Evolutionary conservation across 2,329 filamentous ascomycete species (phyloP).

Genomic region (Drechslerella coelobrocha): DNA sequence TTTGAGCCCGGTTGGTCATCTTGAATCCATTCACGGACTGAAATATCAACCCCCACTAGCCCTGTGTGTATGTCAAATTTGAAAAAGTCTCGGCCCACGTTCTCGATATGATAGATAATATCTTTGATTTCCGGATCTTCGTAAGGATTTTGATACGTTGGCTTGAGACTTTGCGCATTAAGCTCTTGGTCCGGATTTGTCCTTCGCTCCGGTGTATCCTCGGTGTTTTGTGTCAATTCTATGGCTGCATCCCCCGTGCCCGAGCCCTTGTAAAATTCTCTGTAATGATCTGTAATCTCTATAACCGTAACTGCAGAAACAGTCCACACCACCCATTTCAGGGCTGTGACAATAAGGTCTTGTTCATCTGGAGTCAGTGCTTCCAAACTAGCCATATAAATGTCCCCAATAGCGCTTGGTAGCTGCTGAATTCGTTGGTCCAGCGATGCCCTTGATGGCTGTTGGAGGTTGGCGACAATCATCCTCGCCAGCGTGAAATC

Average conservation of each 20-base stretch:
- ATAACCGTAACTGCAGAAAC: conserved; percentile 18
- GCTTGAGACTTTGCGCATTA: too few relatives aligned
- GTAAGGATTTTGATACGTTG: conserved; percentile 4
- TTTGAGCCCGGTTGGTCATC: neutral
- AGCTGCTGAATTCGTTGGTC: conserved; percentile 21
- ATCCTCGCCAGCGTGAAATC: conserved; percentile 33
- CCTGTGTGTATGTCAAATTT: conserved; percentile 24
- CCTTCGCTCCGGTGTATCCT: too few relatives aligned
- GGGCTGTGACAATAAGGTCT: conserved; percentile 28
- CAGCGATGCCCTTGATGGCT: conserved; percentile 24
- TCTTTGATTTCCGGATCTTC: conserved; percentile 33
- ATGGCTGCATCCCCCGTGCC: neutral
- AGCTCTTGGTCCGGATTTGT: too few relatives aligned
- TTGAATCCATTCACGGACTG: conserved; percentile 29
- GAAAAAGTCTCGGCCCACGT: conserved; percentile 30
- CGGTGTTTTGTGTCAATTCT: neutral
- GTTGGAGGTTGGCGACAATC: conserved; percentile 36
- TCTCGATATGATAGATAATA: conserved; percentile 30
- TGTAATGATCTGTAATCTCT: conserved; percentile 31
- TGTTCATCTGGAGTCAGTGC: conserved; percentile 24
- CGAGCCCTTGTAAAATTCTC: conserved; percentile 10
- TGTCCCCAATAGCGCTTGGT: conserved; percentile 31
- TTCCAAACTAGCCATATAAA: conserved; percentile 28
- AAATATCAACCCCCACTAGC: conserved; percentile 22
- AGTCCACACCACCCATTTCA: conserved; percentile 34